Evolutionary conservation across 139 green algal genomes (phyloP), one percentile per base, ranked within the genome.

Genomic region (Coccomyxa sp.): DNA sequence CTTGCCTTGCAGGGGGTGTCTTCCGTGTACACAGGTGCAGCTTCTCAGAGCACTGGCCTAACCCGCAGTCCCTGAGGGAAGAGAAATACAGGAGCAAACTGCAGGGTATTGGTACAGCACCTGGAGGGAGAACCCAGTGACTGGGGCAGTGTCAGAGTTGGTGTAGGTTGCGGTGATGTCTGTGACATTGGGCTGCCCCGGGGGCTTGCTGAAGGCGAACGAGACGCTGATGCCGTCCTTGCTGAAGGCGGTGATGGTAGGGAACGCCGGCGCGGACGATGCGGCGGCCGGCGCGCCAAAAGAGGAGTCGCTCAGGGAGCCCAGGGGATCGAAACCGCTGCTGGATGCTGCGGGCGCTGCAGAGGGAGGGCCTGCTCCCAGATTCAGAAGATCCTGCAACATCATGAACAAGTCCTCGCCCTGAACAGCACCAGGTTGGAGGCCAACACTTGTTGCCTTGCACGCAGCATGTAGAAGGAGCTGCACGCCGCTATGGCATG

Each of bases 101-200:
- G n/a, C n/a, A n/a, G n/a, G n/a, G n/a, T n/a, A n/a, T n/a, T n/a
- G n/a, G n/a, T n/a, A n/a, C 50, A 64, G 5, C 50, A 92, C 93
- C 91, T 98, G 95, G 78, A 99, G 81, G 7, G 87, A 88, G 81
- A 97, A 98, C 58, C 91, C 89, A 0, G 81, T 89, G 54, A 98
- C 55, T 7, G 89, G 69, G 8, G 77, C 58, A 16, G 58, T 40
- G 18, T 79, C 85, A 24, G 75, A 75, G 85, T 96, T 98, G 78
- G 58, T 86, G 83, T 89, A 94, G 2, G 81, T 91, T 12, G 91
- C 92, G 5, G 70, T 70, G 64, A 98, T 93, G 69, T 89, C 73
- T 31, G 91, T 95, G 24, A 79, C 34, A 10, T 64, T 80, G 0
- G 86, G 79, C 35, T 76, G 36, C n/a, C 58, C 73, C 8, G 78